These are phyloP conservation scores for Esteya vermicola DNA, from an alignment of 2,329 filamentous ascomycete species.

Conservation along the genomic window DNA sequence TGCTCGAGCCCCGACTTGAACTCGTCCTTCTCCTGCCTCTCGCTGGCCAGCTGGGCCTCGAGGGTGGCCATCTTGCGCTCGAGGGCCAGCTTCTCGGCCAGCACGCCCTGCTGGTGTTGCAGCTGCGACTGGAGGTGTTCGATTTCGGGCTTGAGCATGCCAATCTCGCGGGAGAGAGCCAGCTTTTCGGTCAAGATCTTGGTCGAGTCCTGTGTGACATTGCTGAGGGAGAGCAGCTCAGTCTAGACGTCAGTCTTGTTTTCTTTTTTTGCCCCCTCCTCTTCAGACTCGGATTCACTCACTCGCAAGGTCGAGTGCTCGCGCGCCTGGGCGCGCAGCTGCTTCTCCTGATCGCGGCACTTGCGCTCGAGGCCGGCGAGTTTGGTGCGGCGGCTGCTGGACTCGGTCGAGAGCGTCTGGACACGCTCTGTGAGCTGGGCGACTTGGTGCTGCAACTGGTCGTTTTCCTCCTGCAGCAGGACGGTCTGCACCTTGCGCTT, in stretches of 20 bases:
- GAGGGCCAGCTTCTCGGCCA: constrained; percentile 67
- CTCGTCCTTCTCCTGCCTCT: constrained; percentile 32
- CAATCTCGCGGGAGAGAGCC: constrained; percentile 35
- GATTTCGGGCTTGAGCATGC: constrained; percentile 37
- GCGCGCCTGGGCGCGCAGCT: constrained; percentile 32
- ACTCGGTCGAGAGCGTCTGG: constrained; percentile 26
- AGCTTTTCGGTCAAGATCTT: constrained; percentile 51
- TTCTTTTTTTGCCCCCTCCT: not conserved
- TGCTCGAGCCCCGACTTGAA: constrained; percentile 15
- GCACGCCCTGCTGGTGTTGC: constrained; percentile 47
- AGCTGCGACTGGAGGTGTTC: constrained; percentile 42
- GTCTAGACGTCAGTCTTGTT: constrained; percentile 30
- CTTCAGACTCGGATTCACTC: constrained; percentile 6
- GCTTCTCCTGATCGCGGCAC: constrained; percentile 29
- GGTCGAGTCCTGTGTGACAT: constrained; percentile 52
- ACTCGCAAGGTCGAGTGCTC: constrained; percentile 36
- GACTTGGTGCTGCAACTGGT: constrained; percentile 50
- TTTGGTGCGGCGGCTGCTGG: constrained; percentile 24
- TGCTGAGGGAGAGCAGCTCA: constrained; percentile 56
- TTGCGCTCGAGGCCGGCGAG: constrained; percentile 28
- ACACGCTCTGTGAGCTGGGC: constrained; percentile 45
- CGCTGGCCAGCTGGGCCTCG: constrained; percentile 71
- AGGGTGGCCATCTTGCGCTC: constrained; percentile 64
- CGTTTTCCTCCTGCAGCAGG: constrained; percentile 62
- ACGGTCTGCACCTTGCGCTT: constrained; percentile 54